phyloP scores from a whole-genome alignment of 2,329 filamentous ascomycete genomes.

The Penicillium glabrum region DNA sequence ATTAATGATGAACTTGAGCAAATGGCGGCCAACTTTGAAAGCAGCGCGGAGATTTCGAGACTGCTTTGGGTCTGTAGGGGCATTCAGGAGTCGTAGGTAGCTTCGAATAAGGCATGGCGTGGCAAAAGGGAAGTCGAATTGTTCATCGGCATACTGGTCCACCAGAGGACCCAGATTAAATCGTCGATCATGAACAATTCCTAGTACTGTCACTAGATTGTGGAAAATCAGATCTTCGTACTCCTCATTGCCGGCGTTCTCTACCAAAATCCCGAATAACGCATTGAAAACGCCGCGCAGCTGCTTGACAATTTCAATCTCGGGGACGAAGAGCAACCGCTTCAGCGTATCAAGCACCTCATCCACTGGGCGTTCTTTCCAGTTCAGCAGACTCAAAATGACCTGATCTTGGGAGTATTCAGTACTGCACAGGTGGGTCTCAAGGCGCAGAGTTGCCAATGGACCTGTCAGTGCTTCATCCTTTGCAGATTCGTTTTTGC shows the following conservation, averaged over 20 bases:
- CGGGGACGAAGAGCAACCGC: constrained; percentile 87
- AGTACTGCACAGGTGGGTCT: constrained; percentile 91
- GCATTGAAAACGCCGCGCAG: constrained; percentile 85
- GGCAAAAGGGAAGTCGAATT: constrained; percentile 91
- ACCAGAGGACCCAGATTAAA: constrained; percentile 91
- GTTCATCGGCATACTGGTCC: constrained; percentile 82
- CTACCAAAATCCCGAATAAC: constrained; percentile 86
- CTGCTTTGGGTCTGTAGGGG: constrained; percentile 77
- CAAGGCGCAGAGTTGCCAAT: constrained; percentile 73
- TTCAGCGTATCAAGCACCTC: constrained; percentile 74
- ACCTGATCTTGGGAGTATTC: constrained; percentile 89
- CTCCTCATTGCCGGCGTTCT: constrained; percentile 86
- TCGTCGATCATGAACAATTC: constrained; percentile 89
- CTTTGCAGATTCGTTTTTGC: constrained; percentile 65
- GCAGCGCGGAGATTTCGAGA: constrained; percentile 84
- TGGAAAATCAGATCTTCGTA: constrained; percentile 92
- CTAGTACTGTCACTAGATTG: constrained; percentile 82
- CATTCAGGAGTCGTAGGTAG: constrained; percentile 78
- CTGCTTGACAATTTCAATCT: constrained; percentile 96
- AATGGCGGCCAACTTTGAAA: constrained; percentile 90
- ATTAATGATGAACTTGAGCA: constrained; percentile 92
- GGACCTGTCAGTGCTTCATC: constrained; percentile 74
- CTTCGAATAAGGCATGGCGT: constrained; percentile 85
- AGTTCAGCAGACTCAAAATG: constrained; percentile 78
- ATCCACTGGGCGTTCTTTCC: constrained; percentile 73